phyloP scores from a whole-genome alignment of 805 yeast species.

The Wickerhamiella slavikovae region DNA sequence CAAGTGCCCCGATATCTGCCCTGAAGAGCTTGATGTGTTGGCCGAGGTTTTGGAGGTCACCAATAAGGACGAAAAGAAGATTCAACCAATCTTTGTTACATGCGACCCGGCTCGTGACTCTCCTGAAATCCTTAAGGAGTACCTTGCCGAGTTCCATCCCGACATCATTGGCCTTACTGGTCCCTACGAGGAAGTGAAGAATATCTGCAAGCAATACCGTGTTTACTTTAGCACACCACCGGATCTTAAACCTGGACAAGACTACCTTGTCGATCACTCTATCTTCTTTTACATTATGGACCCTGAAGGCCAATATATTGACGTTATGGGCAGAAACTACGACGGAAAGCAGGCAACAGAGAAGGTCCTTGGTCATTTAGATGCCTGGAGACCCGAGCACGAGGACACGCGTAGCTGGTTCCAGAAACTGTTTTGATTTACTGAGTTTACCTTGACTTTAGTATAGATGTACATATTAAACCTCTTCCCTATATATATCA shows the following conservation, averaged over 20 bases:
- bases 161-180: conserved; percentile 84
- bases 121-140: conserved; percentile 66
- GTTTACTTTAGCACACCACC: conserved; percentile 97
- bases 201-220: conserved; percentile 70
- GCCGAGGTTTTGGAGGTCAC: conserved; percentile 50
- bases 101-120: conserved; percentile 94
- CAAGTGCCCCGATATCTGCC: conserved; percentile 96
- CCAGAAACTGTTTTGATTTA: background rate
- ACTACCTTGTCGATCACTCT: conserved; percentile 90
- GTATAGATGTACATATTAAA: too few relatives aligned
- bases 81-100: conserved; percentile 82
- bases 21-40: conserved; percentile 88
- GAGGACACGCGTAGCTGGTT: conserved; percentile 3
- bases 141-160: conserved; percentile 77
- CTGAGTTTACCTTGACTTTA: too few relatives aligned
- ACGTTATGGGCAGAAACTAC: conserved; percentile 82
- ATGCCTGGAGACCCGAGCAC: conserved; percentile 41
- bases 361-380: conserved; percentile 56
- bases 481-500: too few relatives aligned
- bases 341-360: conserved; percentile 58
- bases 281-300: conserved; percentile 95
- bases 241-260: conserved; percentile 84
- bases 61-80: conserved; percentile 20
- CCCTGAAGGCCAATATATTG: conserved; percentile 91
- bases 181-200: conserved; percentile 63